phyloP scores from a whole-genome alignment of 139 green algal species.

The Mesostigma viride region DNA sequence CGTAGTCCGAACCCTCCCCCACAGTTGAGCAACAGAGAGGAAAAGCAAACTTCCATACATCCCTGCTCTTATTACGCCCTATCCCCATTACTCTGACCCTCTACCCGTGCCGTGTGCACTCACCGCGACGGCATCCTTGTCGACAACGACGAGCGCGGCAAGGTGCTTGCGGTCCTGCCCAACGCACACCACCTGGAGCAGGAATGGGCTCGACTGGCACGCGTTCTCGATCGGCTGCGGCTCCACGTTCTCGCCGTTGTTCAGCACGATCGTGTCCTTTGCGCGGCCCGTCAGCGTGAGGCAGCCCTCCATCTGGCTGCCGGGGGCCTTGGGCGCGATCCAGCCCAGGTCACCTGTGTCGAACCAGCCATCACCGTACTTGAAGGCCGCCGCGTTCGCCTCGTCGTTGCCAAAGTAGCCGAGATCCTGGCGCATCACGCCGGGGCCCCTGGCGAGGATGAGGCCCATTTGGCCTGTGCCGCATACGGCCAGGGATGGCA shows the following conservation, averaged over 20 bases:
- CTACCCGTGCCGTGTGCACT: no score
- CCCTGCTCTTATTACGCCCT: conserved; percentile 18
- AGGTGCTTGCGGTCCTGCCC: conserved; percentile 46
- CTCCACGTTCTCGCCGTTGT: conserved; percentile 85
- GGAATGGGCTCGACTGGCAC: conserved; percentile 35
- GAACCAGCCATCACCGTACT: conserved; percentile 87
- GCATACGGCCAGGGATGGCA: no score
- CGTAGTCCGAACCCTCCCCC: conserved; percentile 13
- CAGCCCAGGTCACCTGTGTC: conserved; percentile 89
- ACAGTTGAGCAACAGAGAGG: not conserved
- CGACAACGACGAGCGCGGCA: conserved; percentile 52
- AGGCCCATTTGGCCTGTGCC: no score
- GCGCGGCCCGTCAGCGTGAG: conserved; percentile 48
- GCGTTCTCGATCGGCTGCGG: conserved; percentile 75
- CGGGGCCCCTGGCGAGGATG: no score
- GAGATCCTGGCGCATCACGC: no score
- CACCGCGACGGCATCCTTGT: no score
- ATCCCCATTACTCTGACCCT: no score
- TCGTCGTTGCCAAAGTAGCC: no score
- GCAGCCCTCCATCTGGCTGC: no score
- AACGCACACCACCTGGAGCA: conserved; percentile 67
- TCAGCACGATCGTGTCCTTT: conserved; percentile 89
- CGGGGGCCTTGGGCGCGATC: conserved; percentile 41
- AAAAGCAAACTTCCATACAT: conserved; percentile 22
- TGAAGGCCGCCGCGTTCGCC: no score